Percentiles rank a stretch among this genome's conserved stretches.
These are phyloP conservation scores for Alternaria solani DNA, from an alignment of 2,329 filamentous ascomycete genomes.

Conservation along the genomic window DNA sequence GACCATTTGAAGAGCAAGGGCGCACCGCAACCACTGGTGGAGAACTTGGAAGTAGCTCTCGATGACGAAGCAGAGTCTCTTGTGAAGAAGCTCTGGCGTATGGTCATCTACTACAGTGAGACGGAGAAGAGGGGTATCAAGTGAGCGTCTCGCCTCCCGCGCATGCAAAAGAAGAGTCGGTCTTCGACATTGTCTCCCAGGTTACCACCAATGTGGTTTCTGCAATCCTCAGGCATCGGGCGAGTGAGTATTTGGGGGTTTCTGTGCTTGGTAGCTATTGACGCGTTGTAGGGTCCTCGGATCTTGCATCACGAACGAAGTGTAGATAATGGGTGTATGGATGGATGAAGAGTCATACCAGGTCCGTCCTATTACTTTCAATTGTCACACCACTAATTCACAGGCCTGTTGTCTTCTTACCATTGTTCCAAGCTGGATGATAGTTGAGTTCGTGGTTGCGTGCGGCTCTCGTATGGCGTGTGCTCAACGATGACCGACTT, in stretches of 20 bases:
- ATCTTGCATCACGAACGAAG: slow-evolving; percentile 26
- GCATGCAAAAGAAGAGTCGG: background rate
- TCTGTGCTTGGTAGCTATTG: slow-evolving; percentile 20
- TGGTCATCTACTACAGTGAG: slow-evolving; percentile 98
- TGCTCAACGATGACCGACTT: background rate
- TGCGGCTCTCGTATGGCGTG: background rate
- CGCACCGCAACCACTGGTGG: slow-evolving; percentile 79
- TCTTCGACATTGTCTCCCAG: background rate
- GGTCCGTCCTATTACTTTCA: slow-evolving; percentile 15
- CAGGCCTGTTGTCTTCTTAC: background rate
- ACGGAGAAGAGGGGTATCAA: slow-evolving; percentile 85
- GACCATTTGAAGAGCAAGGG: slow-evolving; percentile 81
- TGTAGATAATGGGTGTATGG: slow-evolving; percentile 16
- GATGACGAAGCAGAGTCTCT: slow-evolving; percentile 94
- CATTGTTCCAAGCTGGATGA: background rate
- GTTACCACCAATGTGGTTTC: background rate
- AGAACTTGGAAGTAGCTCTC: slow-evolving; percentile 83
- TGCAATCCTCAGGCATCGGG: slow-evolving; percentile 3
- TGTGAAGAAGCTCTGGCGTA: slow-evolving; percentile 96
- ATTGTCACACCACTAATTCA: slow-evolving; percentile 11
- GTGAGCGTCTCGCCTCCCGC: slow-evolving; percentile 17
- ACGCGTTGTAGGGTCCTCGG: slow-evolving; percentile 32
- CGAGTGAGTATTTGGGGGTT: slow-evolving; percentile 25
- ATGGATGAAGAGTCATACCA: slow-evolving; percentile 14
- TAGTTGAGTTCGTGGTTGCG: background rate